A percentile compares a stretch with the other conserved stretches of the same genome.
phyloP scores from a whole-genome alignment of 2,329 filamentous ascomycete genomes.

The Epichloe amarillans region DNA sequence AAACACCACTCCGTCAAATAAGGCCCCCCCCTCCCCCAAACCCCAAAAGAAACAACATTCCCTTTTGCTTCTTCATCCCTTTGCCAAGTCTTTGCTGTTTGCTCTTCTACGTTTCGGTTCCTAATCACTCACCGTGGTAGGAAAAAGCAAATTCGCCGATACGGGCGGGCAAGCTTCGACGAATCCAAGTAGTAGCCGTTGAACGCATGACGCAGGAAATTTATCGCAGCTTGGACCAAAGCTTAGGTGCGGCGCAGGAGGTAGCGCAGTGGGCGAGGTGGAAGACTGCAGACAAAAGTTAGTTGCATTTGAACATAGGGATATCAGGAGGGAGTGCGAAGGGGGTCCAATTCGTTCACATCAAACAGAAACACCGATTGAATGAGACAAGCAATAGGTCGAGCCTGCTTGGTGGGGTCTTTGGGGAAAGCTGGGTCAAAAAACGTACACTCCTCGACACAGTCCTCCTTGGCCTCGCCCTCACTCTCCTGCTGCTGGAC shows the following conservation, averaged over 20 bases:
- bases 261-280: conserved; percentile 94
- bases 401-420: background rate
- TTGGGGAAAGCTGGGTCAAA: background rate
- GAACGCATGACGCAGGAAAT: conserved; percentile 9
- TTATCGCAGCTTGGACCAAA: conserved; percentile 89
- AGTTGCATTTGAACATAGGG: background rate
- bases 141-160: background rate
- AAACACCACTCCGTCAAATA: background rate
- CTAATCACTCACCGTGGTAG: background rate
- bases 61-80: background rate
- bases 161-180: background rate
- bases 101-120: conserved; percentile 1
- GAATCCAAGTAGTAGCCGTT: background rate
- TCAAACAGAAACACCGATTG: conserved; percentile 2
- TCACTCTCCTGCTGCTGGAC: conserved; percentile 54
- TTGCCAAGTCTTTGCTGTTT: conserved; percentile 3
- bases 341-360: background rate
- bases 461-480: conserved; percentile 75
- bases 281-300: conserved; percentile 55
- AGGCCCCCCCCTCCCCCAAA: background rate
- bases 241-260: conserved; percentile 87
- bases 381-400: background rate
- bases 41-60: background rate
- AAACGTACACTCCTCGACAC: conserved; percentile 93
- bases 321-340: background rate